Evolutionary conservation across 306 rosid species (phyloP), one percentile per base, ranked within the genome.

Genomic region (Lathyrus aphaca): DNA sequence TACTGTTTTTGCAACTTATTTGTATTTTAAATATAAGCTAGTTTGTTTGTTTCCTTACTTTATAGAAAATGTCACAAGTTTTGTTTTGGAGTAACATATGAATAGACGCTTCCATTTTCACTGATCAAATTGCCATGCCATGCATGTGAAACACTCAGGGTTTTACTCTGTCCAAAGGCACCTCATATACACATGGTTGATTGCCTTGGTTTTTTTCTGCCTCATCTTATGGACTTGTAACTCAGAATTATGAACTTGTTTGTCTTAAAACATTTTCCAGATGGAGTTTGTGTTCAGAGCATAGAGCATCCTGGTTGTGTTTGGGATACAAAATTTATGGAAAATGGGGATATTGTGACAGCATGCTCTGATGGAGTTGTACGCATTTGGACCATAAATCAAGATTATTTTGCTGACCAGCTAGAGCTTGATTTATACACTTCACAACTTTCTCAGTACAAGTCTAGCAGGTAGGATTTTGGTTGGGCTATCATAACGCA

Each of bases 231-330:
- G 71, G 37, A 23, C 75, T 59, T 64, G 38, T 46, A 17, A 60
- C 67, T 68, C 51, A 42, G 39, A 55, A 55, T 73, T 38, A 9
- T 50, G 45, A 21, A 25, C 32, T 23, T 25, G 60, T 25, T 61
- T 25, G 46, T 53, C 51, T 30, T 78, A 27, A 27, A 49, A 46
- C 49, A 57, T 80, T 73, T 74, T 67, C 29, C 84, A 94, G 97
- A 94, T 81, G 98, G 97, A 49, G 82, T 73, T 72, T 94, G 98
- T 75, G 87, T 88, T 62, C 97, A 94, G 81, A 87, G 96, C 81
- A 88, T 94, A 76, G 98, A 88, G 75, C 97, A 94, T 87, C 98
- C 98, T 68, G 98, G 97, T 66, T 94, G 98, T 42, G 90, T 94
- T 76, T 94, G 98, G 98, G 97, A 94, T 80, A 86, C 84, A 64